Conservation (phyloP, 2,329 filamentous ascomycete species). For the Aspergillus vadensis region DNA sequence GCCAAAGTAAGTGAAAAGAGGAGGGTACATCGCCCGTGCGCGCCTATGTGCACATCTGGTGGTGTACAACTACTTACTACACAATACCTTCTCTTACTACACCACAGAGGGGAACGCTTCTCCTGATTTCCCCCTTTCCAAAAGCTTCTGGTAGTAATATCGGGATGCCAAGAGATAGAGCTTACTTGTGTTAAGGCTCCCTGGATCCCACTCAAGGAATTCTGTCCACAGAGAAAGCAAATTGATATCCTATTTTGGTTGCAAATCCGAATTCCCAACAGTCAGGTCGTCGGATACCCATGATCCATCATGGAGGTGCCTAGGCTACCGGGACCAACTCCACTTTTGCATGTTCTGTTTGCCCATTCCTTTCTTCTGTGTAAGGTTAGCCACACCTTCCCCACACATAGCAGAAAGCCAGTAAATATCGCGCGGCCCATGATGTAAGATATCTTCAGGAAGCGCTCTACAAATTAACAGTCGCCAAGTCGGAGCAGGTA, state of each 20-base stretch:
- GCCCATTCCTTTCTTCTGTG: background rate
- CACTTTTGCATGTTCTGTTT: background rate
- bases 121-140: background rate
- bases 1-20: background rate
- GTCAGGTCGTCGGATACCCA: background rate
- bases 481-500: background rate
- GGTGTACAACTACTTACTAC: background rate
- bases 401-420: background rate
- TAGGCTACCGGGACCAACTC: background rate
- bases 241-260: background rate
- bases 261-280: background rate
- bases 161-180: background rate
- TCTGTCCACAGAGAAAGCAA: background rate
- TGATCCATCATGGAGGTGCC: background rate
- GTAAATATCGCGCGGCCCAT: background rate
- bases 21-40: background rate
- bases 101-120: background rate
- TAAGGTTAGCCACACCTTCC: slow-evolving; percentile 4
- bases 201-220: background rate
- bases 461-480: background rate
- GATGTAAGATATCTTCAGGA: slow-evolving; percentile 3
- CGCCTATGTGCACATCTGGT: background rate
- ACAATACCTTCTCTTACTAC: background rate
- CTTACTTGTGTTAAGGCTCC: background rate
- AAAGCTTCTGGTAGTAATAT: background rate